Base-by-base conservation (phyloP, 257 asterid genomes). In the Orobanche coerulescens region DNA sequence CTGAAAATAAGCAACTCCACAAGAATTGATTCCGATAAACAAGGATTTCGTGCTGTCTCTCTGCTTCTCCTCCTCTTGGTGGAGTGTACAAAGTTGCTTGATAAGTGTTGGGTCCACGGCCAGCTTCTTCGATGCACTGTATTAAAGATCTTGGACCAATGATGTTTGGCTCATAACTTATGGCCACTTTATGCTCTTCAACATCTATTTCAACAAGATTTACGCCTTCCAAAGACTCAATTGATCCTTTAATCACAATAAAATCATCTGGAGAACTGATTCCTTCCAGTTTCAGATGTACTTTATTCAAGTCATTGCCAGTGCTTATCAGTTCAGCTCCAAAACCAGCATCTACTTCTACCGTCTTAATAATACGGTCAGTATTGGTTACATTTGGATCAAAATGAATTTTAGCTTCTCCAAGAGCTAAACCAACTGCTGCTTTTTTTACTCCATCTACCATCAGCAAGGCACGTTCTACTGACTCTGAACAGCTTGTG, bases 401-500 rank as follows among this genome's bases (percentile, higher is more conserved):
- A 73, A 77, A 92, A 76, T 92, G 95, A 52, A 92, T 79, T 79
- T 92, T 92, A 64, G 98, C 96, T 79, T 88, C 98, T 75, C 89
- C 98, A 64, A 92, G 95, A 75, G 98, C 91, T 81, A 92, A 82
- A 71, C 98, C 98, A 73, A 92, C 98, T 73, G 78, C 95, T 18
- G 96, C 96, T 65, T 86, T 88, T 78, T 79, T 92, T 26, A 92
- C 95, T 63, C 98, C 98, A 65, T 84, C 84, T 44, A 80, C 81
- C 93, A 86, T 84, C 33, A 57, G 48, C 67, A 92, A 82, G 47
- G 95, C 95, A 44, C 90, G 95, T 71, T 92, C 98, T 33, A 82
- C 82, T 24, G 98, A 92, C 76, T 92, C 96, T 4, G 98, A 92
- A 84, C 98, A 88, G 80, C 96, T 92, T 65, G 98, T 88, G 87